These are phyloP conservation scores for Chlamydomonas sp. DNA, from an alignment of 139 green algal species.

Conservation along the genomic window DNA sequence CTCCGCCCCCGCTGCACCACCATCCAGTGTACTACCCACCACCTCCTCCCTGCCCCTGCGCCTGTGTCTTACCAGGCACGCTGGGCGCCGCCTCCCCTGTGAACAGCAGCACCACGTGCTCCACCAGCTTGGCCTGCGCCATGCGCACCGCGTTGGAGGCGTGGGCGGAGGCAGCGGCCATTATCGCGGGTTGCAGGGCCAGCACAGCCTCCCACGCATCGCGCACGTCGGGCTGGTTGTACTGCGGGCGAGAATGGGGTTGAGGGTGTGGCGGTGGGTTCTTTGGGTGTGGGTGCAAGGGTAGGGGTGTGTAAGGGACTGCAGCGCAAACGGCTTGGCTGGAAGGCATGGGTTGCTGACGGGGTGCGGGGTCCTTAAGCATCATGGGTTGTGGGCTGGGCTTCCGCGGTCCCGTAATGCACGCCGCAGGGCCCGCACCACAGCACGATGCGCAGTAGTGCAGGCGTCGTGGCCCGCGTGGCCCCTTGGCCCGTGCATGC, in stretches of 20 bases:
- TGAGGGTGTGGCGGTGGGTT: background rate
- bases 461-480: too few relatives aligned
- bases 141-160: conserved; percentile 27
- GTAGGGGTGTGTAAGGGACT: background rate
- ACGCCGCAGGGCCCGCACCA: too few relatives aligned
- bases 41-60: background rate
- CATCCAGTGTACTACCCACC: too few relatives aligned
- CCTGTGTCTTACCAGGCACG: conserved; percentile 28
- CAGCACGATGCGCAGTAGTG: too few relatives aligned
- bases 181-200: background rate
- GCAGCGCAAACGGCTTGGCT: background rate
- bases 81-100: conserved; percentile 32
- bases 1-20: too few relatives aligned
- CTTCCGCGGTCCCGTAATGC: too few relatives aligned
- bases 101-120: conserved; percentile 39
- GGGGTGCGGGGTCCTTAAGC: too few relatives aligned
- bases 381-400: too few relatives aligned
- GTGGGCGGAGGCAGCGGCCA: background rate
- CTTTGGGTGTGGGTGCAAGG: background rate
- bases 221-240: conserved; percentile 13
- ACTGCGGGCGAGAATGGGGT: background rate
- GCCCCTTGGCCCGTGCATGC: too few relatives aligned
- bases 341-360: too few relatives aligned
- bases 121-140: conserved; percentile 37
- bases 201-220: conserved; percentile 40